Evolutionary conservation across 2,329 filamentous ascomycete species (phyloP).

Genomic region (Diaporthe ilicicola): DNA sequence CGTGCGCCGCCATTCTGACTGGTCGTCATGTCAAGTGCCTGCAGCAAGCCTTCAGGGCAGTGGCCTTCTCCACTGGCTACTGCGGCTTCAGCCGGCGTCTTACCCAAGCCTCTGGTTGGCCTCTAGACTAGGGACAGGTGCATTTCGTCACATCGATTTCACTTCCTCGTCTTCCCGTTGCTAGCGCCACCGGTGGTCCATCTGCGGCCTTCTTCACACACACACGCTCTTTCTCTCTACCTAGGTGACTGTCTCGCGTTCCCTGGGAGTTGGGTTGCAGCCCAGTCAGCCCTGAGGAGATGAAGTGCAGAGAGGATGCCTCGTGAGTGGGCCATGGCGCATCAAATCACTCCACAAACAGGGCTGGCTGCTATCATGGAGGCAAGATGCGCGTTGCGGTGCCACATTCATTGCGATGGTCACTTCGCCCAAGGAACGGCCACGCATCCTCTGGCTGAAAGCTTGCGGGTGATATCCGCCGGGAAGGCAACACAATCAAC

Average conservation of each 20-base stretch:
- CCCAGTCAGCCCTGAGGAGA: background rate
- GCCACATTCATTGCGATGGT: constrained; percentile 5
- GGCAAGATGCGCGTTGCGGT: background rate
- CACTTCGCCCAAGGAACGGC: background rate
- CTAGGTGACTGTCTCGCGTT: background rate
- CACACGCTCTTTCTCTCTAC: no score
- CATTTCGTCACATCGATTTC: constrained; percentile 24
- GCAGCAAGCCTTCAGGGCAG: background rate
- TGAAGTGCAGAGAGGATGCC: constrained; percentile 11
- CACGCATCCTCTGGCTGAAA: background rate
- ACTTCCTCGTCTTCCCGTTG: background rate
- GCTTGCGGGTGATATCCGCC: constrained; percentile 9
- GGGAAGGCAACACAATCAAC: background rate
- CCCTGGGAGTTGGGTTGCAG: constrained; percentile 6
- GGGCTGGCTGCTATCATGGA: constrained; percentile 27
- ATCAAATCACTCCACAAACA: constrained; percentile 27
- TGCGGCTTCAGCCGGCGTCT: constrained; percentile 14
- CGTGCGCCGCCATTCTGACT: constrained; percentile 20
- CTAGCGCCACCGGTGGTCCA: constrained; percentile 1
- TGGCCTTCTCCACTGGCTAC: constrained; percentile 1
- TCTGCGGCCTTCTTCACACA: background rate
- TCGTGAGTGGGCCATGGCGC: constrained; percentile 22
- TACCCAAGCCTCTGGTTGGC: constrained; percentile 28
- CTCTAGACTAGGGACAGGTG: constrained; percentile 8
- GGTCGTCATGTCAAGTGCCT: constrained; percentile 26